phyloP scores from a whole-genome alignment of 352 stramenopile species.

The Globisporangium spinosum region DNA sequence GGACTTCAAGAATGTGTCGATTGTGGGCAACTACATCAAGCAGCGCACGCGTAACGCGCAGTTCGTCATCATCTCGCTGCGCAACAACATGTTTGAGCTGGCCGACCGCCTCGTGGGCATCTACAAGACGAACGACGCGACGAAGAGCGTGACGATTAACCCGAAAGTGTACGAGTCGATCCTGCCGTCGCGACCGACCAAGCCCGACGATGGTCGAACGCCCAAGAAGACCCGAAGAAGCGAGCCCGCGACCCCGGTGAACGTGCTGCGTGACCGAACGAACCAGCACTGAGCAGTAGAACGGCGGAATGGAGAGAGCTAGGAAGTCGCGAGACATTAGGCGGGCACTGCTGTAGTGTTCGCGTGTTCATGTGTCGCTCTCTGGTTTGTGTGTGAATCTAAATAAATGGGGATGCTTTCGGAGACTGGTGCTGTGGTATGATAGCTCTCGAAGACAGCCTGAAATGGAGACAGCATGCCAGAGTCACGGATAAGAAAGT shows the following conservation, averaged over 20 bases:
- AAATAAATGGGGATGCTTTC: neutral
- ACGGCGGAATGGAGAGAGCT: neutral
- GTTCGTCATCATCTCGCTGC: slow-evolving; percentile 99
- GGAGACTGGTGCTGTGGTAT: neutral
- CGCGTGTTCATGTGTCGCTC: neutral
- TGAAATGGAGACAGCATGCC: neutral
- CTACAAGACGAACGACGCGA: slow-evolving; percentile 99
- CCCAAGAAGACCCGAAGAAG: slow-evolving; percentile 19
- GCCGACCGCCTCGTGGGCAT: slow-evolving; percentile 98
- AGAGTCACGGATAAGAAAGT: neutral
- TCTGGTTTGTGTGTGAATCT: neutral
- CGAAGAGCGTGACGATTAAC: slow-evolving; percentile 99
- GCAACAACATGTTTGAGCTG: slow-evolving; percentile 99
- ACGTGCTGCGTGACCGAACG: slow-evolving; percentile 35
- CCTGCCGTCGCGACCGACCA: slow-evolving; percentile 16
- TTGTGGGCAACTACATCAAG: slow-evolving; percentile 99
- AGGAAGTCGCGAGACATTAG: neutral
- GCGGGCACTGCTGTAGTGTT: neutral
- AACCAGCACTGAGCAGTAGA: slow-evolving; percentile 26
- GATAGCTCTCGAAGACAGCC: neutral
- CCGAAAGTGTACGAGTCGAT: slow-evolving; percentile 84
- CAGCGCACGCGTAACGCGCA: slow-evolving; percentile 98
- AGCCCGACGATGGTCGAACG: slow-evolving; percentile 9
- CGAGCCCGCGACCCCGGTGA: slow-evolving; percentile 12
- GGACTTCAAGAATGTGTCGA: slow-evolving; percentile 99